These are phyloP conservation scores for Nannochloropsis gaditana DNA, from an alignment of 108 stramenopile species.

Conservation along the genomic window DNA sequence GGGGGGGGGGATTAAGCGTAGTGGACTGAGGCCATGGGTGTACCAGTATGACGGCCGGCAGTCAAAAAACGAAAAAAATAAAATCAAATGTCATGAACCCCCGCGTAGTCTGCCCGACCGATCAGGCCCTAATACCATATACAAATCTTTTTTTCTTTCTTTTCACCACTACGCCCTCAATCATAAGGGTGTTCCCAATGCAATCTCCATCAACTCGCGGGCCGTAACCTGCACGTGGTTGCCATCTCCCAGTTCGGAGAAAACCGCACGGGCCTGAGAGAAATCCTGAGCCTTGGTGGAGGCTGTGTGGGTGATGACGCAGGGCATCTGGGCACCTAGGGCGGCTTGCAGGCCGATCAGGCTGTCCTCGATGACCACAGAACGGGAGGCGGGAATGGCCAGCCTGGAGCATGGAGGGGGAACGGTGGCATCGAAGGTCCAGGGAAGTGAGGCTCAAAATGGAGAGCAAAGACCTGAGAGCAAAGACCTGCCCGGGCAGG, in stretches of 20 bases:
- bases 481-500: background rate
- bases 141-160: too few species aligned
- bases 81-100: too few species aligned
- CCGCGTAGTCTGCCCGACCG: too few species aligned
- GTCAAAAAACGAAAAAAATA: too few species aligned
- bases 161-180: too few species aligned
- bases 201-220: slow-evolving; percentile 22
- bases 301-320: slow-evolving; percentile 44
- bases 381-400: background rate
- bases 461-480: too few species aligned
- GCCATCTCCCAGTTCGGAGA: slow-evolving; percentile 40
- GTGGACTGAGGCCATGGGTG: too few species aligned
- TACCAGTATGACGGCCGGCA: too few species aligned
- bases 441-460: background rate
- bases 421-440: too few species aligned
- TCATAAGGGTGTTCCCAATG: background rate
- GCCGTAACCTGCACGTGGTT: slow-evolving; percentile 31
- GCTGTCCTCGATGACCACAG: slow-evolving; percentile 51
- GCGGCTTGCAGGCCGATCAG: slow-evolving; percentile 50
- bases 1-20: too few species aligned
- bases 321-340: slow-evolving; percentile 41
- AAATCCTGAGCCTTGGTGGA: slow-evolving; percentile 46
- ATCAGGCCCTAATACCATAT: too few species aligned
- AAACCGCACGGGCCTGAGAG: slow-evolving; percentile 25
- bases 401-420: background rate